Evolutionary conservation across 2,329 filamentous ascomycete species (phyloP), one percentile per base, ranked within the genome.

Genomic region (Fusarium haematococcum): DNA sequence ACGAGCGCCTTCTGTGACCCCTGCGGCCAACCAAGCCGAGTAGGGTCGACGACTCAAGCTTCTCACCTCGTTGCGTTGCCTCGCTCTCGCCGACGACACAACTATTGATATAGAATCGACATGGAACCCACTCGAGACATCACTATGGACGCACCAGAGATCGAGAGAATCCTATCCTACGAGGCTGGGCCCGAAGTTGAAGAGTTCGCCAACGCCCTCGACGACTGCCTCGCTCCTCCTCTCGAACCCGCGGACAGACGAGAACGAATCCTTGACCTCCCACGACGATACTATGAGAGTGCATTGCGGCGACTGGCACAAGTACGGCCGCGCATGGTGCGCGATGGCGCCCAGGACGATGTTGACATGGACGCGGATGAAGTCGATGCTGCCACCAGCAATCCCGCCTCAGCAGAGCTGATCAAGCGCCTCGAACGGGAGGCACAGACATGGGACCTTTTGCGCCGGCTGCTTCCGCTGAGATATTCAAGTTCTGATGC

Each of bases 391-490:
- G 78, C 77, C 25, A 77, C 73, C 14, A 71, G 75, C 70, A 78
- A 71, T 60, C 73, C 69, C 54, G 75, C 74, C 67, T 77, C 77
- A 45, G 71, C 71, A 20, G 77, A 79, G 16, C 77, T 82, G 57
- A 78, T 75, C 58, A 79, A 72, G 88, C 79, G 89, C 65, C 93
- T 95, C 88, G 91, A 97, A 82, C 89, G 93, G 73, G 97, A 99
- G 83, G 91, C 92, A 45, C 94, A 97, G 78, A 97, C 95, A 0
- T 99, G 97, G 97, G 92, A 97, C 79, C 87, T 98, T 32, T 85
- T 98, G 68, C 89, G 91, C 58, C 89, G 94, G 43, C 86, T 97
- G 70, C 88, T 98, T 61, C 91, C 92, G 13, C 83, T 94, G 73
- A 89, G 94, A 77, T 92, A 94, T 79, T 85, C 87, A 39, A 71